These are phyloP conservation scores for Carpinus fangiana DNA, from an alignment of 306 rosid genomes.

Conservation along the genomic window DNA sequence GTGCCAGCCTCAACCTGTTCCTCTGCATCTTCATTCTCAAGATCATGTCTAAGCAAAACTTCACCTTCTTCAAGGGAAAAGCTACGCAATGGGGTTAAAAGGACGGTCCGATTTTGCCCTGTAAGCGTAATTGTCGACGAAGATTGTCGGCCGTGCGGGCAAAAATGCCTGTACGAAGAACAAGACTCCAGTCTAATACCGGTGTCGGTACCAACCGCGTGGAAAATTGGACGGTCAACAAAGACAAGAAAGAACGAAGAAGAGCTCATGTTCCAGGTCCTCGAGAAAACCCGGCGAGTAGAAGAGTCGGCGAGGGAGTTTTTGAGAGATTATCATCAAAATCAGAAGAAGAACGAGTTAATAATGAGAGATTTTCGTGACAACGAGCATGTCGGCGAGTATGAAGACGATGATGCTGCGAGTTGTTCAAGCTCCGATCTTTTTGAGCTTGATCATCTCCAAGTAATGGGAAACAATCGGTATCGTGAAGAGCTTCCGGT, in stretches of 20 bases:
- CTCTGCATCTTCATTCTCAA: slow-evolving; percentile 69
- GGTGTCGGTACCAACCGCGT: slow-evolving; percentile 48
- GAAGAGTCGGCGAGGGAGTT: slow-evolving; percentile 53
- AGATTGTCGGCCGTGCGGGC: slow-evolving; percentile 62
- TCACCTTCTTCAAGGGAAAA: slow-evolving; percentile 60
- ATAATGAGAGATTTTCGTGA: slow-evolving; percentile 30
- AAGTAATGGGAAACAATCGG: slow-evolving; percentile 43
- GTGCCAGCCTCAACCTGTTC: slow-evolving; percentile 61
- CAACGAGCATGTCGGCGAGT: slow-evolving; percentile 1
- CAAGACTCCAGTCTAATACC: slow-evolving; percentile 33
- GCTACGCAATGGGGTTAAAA: slow-evolving; percentile 46
- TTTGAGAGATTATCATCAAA: slow-evolving; percentile 53
- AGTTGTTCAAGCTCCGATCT: slow-evolving; percentile 96
- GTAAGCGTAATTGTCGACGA: slow-evolving; percentile 74
- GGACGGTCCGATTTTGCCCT: slow-evolving; percentile 79
- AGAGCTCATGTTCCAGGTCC: slow-evolving; percentile 22
- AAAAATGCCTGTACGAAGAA: slow-evolving; percentile 53
- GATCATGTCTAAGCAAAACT: slow-evolving; percentile 78
- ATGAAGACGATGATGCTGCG: slow-evolving; percentile 56
- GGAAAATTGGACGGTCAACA: slow-evolving; percentile 59
- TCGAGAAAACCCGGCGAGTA: slow-evolving; percentile 37
- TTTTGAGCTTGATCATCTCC: slow-evolving; percentile 84
- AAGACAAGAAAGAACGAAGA: slow-evolving; percentile 31
- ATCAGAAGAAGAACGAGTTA: slow-evolving; percentile 43
- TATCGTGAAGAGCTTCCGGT: slow-evolving; percentile 84